Conservation (phyloP, 2,329 filamentous ascomycete species). For the Fusarium pseudonygamai region DNA sequence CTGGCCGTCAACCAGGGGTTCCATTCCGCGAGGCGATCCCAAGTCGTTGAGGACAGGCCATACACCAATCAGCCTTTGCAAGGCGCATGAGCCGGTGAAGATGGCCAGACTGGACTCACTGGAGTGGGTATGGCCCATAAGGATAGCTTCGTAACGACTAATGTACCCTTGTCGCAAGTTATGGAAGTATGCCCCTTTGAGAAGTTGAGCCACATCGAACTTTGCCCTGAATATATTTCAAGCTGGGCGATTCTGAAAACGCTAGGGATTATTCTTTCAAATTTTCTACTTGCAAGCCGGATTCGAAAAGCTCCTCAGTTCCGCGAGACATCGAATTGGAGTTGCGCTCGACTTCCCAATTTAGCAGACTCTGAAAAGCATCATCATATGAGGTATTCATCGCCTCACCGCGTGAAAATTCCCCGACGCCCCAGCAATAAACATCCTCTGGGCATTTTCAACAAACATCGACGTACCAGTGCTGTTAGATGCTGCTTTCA, state of each 20-base stretch:
- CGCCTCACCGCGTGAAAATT: not conserved
- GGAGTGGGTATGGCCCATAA: conserved; percentile 27
- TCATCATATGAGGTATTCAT: not conserved
- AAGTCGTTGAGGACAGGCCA: conserved; percentile 25
- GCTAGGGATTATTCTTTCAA: conserved; percentile 1
- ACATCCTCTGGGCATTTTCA: not conserved
- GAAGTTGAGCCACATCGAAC: conserved; percentile 11
- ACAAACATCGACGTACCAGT: not conserved
- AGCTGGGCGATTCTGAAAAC: conserved; percentile 7
- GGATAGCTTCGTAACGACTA: conserved; percentile 29
- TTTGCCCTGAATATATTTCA: conserved; percentile 29
- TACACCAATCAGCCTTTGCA: conserved; percentile 37
- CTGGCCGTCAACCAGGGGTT: conserved; percentile 22
- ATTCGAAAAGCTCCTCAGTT: not conserved
- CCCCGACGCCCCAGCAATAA: not conserved
- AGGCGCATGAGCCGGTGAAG: conserved; percentile 24
- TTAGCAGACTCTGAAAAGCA: conserved; percentile 13
- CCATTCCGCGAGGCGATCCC: conserved; percentile 28
- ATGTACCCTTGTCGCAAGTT: conserved; percentile 36
- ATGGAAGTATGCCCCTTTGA: conserved; percentile 33
- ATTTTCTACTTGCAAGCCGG: not conserved
- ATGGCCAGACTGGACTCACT: conserved; percentile 35
- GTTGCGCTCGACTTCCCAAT: not conserved
- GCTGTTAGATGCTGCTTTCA: not conserved
- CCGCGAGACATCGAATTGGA: not conserved